Evolutionary conservation across 768 basidiomycete genomes (phyloP).

Genomic region (Rhodocollybia butyracea): DNA sequence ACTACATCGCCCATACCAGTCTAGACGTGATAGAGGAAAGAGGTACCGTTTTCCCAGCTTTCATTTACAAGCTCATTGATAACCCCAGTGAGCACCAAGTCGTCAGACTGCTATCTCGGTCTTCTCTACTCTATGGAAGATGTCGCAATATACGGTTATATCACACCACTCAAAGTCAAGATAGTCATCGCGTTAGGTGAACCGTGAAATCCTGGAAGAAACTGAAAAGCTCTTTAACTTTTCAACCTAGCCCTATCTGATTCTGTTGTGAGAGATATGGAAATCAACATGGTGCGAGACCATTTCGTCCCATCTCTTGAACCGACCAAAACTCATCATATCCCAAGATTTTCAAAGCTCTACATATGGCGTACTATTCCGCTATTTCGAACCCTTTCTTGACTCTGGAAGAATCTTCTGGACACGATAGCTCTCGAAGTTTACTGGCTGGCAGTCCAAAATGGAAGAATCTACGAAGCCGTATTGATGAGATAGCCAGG

Average conservation of each 20-base stretch:
- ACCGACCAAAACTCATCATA: background rate
- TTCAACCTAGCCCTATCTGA: constrained; percentile 84
- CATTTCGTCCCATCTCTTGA: background rate
- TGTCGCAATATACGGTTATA: constrained; percentile 88
- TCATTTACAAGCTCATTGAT: constrained; percentile 23
- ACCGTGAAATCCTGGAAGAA: no score
- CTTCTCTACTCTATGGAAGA: constrained; percentile 90
- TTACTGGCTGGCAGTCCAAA: constrained; percentile 59
- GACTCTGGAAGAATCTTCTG: constrained; percentile 50
- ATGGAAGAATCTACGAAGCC: constrained; percentile 67
- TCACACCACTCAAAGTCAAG: constrained; percentile 79
- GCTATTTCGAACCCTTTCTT: constrained; percentile 87
- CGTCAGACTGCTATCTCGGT: constrained; percentile 78
- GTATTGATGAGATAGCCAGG: constrained; percentile 73
- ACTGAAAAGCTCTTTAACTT: no score
- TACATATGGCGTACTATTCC: constrained; percentile 85
- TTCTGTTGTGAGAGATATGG: constrained; percentile 74
- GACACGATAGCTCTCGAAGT: constrained; percentile 53
- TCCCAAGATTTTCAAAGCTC: constrained; percentile 76
- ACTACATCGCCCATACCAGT: constrained; percentile 89
- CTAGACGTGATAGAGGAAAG: constrained; percentile 91
- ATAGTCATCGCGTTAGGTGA: background rate
- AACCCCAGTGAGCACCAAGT: constrained; percentile 48
- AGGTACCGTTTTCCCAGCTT: constrained; percentile 48
- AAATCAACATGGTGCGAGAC: constrained; percentile 64